A percentile compares a stretch with the other conserved stretches of the same genome.
These are phyloP conservation scores for Arabidopsis suecica DNA, from an alignment of 345 rosid genomes.

Conservation along the genomic window DNA sequence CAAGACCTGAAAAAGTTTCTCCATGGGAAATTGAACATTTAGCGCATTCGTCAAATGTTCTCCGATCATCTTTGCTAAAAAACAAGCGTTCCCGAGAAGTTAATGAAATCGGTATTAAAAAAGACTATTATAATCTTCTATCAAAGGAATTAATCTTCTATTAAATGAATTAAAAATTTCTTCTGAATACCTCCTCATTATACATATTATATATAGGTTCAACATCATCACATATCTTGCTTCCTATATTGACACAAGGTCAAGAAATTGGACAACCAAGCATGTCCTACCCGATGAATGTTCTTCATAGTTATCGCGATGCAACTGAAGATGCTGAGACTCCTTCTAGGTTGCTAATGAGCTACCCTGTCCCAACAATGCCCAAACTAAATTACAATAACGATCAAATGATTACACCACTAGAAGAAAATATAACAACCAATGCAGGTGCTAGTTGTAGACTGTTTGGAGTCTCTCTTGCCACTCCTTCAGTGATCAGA, in stretches of 20 bases:
- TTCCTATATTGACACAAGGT: background rate
- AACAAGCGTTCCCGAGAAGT: background rate
- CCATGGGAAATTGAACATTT: constrained; percentile 67
- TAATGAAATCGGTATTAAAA: background rate
- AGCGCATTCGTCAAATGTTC: constrained; percentile 33
- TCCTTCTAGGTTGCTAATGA: background rate
- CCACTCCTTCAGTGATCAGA: constrained; percentile 9
- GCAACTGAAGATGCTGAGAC: background rate
- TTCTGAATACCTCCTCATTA: background rate
- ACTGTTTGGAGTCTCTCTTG: constrained; percentile 60
- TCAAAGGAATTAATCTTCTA: too few species aligned
- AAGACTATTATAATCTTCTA: too few species aligned
- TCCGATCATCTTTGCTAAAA: background rate
- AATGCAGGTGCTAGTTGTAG: constrained; percentile 44
- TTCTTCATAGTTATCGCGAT: background rate
- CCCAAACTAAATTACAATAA: background rate
- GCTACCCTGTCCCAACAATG: background rate
- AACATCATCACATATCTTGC: background rate
- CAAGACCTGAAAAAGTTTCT: constrained; percentile 62
- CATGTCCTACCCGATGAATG: background rate
- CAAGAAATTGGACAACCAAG: constrained; percentile 6
- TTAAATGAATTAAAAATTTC: background rate
- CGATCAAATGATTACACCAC: background rate
- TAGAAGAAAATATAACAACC: constrained; percentile 23
- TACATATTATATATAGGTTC: background rate